These are phyloP conservation scores for Lasiodiplodia gonubiensis DNA, from an alignment of 2,329 filamentous ascomycete species.

Conservation along the genomic window DNA sequence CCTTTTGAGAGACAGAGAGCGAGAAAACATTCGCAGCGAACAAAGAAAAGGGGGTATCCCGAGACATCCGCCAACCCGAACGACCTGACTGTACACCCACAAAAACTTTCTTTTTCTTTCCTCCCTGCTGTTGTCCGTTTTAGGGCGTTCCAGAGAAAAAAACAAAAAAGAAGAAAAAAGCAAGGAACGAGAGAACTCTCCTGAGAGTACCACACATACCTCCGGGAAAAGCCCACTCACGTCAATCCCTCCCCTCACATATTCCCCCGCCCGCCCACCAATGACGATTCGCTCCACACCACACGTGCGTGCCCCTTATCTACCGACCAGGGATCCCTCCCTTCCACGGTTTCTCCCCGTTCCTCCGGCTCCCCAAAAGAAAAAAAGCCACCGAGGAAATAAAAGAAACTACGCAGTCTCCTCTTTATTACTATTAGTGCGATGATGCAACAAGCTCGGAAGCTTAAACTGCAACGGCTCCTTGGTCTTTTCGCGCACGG, in stretches of 20 bases:
- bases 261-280: constrained; percentile 1
- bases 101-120: neutral
- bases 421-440: constrained; percentile 22
- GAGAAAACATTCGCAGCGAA: neutral
- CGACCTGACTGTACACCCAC: neutral
- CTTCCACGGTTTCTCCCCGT: neutral
- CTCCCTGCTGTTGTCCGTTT: neutral
- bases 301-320: constrained; percentile 9
- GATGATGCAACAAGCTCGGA: constrained; percentile 34
- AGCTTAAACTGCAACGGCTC: constrained; percentile 49
- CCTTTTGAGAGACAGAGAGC: neutral
- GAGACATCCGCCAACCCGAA: constrained; percentile 5
- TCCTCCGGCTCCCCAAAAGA: neutral
- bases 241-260: neutral
- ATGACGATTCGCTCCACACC: neutral
- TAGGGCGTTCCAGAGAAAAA: constrained; percentile 1
- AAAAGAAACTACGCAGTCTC: constrained; percentile 11
- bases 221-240: neutral
- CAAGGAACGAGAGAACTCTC: neutral
- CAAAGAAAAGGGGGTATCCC: constrained; percentile 21
- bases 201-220: neutral
- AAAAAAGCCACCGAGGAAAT: neutral
- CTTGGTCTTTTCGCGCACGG: constrained; percentile 45
- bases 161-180: neutral
- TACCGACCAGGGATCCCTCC: neutral